Percentiles rank a stretch among this genome's conserved stretches.
phyloP scores from a whole-genome alignment of 352 stramenopile genomes.

The Phytopythium aichiense region DNA sequence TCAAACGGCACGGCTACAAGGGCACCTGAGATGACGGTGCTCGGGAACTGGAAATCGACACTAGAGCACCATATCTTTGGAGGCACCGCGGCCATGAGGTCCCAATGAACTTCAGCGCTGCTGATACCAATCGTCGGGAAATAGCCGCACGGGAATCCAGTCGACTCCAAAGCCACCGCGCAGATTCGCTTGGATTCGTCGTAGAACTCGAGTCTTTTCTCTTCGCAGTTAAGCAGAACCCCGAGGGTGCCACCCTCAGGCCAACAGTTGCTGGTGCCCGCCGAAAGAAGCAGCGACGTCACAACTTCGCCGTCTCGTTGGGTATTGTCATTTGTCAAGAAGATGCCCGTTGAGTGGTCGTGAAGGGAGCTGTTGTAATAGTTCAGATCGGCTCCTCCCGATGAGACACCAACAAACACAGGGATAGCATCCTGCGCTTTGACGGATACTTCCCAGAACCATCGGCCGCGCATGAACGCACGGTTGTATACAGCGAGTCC shows the following conservation, averaged over 20 bases:
- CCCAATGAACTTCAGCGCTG: conserved; percentile 59
- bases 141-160: conserved; percentile 21
- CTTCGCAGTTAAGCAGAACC: conserved; percentile 61
- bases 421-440: conserved; percentile 40
- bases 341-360: background rate
- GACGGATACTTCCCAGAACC: conserved; percentile 82
- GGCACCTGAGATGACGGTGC: conserved; percentile 55
- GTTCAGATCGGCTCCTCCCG: conserved; percentile 61
- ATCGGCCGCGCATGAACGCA: conserved; percentile 48
- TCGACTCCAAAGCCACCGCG: conserved; percentile 20
- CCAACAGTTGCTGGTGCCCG: conserved; percentile 6
- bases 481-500: conserved; percentile 72
- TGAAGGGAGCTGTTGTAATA: conserved; percentile 6
- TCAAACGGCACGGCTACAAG: conserved; percentile 57
- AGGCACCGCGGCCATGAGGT: conserved; percentile 51
- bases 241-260: conserved; percentile 27
- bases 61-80: conserved; percentile 56
- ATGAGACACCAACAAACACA: conserved; percentile 70
- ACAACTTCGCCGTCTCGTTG: background rate
- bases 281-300: background rate
- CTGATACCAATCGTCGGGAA: conserved; percentile 58
- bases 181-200: conserved; percentile 29
- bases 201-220: conserved; percentile 65
- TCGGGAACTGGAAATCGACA: conserved; percentile 50
- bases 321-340: background rate